These are phyloP conservation scores for Nicotiana tomentosiformis DNA, from an alignment of 257 asterid genomes.

Conservation along the genomic window DNA sequence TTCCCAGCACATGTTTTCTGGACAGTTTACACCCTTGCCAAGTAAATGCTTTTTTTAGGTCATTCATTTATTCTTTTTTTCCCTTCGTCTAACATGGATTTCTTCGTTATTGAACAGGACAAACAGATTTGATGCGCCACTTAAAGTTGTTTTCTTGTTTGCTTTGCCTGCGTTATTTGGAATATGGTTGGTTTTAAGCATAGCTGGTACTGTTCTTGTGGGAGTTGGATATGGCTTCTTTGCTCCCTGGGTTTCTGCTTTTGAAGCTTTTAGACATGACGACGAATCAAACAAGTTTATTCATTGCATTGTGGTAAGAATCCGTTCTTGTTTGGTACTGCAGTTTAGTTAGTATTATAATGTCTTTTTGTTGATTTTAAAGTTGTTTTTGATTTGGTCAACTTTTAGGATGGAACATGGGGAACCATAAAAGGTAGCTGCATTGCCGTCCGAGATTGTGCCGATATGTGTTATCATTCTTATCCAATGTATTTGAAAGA, in stretches of 20 bases:
- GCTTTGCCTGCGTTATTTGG: conserved; percentile 76
- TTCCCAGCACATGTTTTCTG: conserved; percentile 89
- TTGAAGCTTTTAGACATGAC: conserved; percentile 79
- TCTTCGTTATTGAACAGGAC: conserved; percentile 36
- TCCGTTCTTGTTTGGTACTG: background rate
- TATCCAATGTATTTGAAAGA: conserved; percentile 63
- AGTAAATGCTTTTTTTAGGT: conserved; percentile 31
- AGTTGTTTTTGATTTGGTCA: background rate
- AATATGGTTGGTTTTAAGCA: conserved; percentile 81
- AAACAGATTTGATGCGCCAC: conserved; percentile 64
- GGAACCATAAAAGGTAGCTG: conserved; percentile 80
- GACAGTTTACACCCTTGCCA: conserved; percentile 77
- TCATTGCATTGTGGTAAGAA: conserved; percentile 59
- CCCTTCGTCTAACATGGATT: background rate
- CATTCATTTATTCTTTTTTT: background rate
- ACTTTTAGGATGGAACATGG: conserved; percentile 83
- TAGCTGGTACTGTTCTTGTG: conserved; percentile 70
- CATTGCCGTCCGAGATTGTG: conserved; percentile 81
- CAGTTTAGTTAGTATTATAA: background rate
- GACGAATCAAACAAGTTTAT: conserved; percentile 46
- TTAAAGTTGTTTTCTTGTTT: conserved; percentile 66
- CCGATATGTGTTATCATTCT: conserved; percentile 81
- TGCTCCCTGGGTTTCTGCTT: conserved; percentile 87
- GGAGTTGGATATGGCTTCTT: conserved; percentile 91
- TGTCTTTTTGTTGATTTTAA: background rate